A percentile compares a stretch with the other conserved stretches of the same genome.
phyloP scores from a whole-genome alignment of 2,329 filamentous ascomycete genomes.

The Colletotrichum liaoningense region DNA sequence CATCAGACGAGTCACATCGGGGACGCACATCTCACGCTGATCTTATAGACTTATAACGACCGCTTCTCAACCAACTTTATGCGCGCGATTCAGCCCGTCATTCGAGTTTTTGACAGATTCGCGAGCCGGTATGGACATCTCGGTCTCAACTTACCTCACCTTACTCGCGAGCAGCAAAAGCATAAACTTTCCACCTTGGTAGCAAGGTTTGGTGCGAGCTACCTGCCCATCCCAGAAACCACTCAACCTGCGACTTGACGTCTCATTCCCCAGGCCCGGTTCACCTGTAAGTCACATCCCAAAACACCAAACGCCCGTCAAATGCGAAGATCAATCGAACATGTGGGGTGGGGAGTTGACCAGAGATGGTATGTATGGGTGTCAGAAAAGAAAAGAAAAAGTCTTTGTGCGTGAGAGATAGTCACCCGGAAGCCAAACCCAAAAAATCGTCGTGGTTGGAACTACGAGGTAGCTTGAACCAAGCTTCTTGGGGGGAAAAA shows the following conservation, averaged over 20 bases:
- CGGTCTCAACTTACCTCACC: not conserved
- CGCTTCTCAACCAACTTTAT: not conserved
- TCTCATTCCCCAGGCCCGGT: not conserved
- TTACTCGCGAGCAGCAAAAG: not conserved
- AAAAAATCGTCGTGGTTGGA: not conserved
- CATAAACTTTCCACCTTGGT: not conserved
- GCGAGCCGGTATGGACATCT: not conserved
- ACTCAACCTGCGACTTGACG: conserved; percentile 4
- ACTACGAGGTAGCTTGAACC: not conserved
- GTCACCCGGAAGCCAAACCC: not conserved
- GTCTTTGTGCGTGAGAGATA: not conserved
- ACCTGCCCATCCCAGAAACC: not conserved
- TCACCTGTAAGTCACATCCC: not conserved
- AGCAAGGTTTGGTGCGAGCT: too few relatives aligned
- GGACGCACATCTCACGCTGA: not conserved
- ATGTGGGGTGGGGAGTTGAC: conserved; percentile 1
- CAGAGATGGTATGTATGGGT: not conserved
- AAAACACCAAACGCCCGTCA: conserved; percentile 15
- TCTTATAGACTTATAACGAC: not conserved
- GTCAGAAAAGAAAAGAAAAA: not conserved
- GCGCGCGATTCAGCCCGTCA: conserved; percentile 9
- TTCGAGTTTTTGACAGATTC: not conserved
- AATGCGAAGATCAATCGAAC: conserved; percentile 22
- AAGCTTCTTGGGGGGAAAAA: not conserved
- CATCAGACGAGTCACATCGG: conserved; percentile 1